Base-by-base conservation (phyloP, 768 basidiomycete species). In the Pulveroboletus sp. region DNA sequence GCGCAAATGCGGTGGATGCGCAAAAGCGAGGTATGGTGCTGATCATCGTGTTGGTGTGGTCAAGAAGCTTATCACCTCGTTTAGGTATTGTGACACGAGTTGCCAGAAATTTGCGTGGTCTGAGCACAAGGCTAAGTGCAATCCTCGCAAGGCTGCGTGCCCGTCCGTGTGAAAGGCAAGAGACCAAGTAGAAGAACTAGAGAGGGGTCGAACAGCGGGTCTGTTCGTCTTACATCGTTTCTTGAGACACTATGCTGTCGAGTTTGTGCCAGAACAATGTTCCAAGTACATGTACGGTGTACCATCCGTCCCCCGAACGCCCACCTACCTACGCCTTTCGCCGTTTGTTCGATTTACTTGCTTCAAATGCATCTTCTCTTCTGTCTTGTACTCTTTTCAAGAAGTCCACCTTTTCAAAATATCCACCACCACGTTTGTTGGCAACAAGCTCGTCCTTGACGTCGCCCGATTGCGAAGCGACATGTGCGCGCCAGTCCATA, bases 351-450 rank as follows among this genome's bases (percentile, higher is more conserved):
- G 72, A 61, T 58, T 79, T 82, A 54, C 68, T 75, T 10, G 76
- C 71, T 39, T 88, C 86, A 8, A 86, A 62, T 2, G 72, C 76
- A 43, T 81, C 80, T 40, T 86, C 86, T 65, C 78, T 83, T 52
- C 87, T 75, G 42, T 81, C 82, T 30, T 81, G 84, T 0, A 93
- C 90, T 40, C 91, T 71, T 51, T 83, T 71, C 59, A 93, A 67
- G 61, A 93, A 93, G 35, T 91, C 89, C 28, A 90, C 81, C 69
- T 87, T 92, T 57, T 89, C 90, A 17, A 93, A 71, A 66, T 87
- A 93, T 0, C 90, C 88, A 8, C 86, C 89, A 0, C 82, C 79
- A 37, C 83, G 77, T 41, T 84, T 73, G 51, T 90, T 85, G 3
- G 80, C 79, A 43, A 86, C 80, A n/a, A 93, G 74, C 53, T 89